Evolutionary conservation across 1,284 basidiomycete genomes (phyloP).

Genomic region (Cronartium quercuum): DNA sequence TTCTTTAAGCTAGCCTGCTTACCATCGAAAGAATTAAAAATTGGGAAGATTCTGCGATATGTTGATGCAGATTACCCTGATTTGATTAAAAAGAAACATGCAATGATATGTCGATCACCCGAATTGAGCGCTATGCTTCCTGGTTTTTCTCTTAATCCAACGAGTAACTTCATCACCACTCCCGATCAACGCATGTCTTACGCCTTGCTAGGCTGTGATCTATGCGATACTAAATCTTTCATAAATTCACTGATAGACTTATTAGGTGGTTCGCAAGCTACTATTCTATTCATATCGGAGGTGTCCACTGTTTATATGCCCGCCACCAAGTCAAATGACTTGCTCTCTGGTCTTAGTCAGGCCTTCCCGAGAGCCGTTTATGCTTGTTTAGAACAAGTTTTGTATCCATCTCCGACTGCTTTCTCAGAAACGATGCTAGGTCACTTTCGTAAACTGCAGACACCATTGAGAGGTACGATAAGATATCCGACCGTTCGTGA

Average conservation of each 20-base stretch:
- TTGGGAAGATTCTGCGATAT: neutral
- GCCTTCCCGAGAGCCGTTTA: slow-evolving; percentile 18
- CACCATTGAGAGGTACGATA: slow-evolving; percentile 29
- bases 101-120: slow-evolving; percentile 21
- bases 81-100: slow-evolving; percentile 23
- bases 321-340: slow-evolving; percentile 9
- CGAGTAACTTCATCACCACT: neutral
- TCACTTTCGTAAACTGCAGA: slow-evolving; percentile 31
- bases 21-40: neutral
- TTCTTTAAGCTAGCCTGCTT: slow-evolving; percentile 27
- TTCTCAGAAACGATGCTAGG: slow-evolving; percentile 33
- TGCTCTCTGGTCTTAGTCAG: slow-evolving; percentile 7
- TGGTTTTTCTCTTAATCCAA: neutral
- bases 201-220: slow-evolving; percentile 24
- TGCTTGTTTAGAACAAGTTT: slow-evolving; percentile 34
- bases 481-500: slow-evolving; percentile 25
- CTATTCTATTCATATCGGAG: slow-evolving; percentile 35
- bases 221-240: slow-evolving; percentile 7
- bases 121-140: slow-evolving; percentile 12
- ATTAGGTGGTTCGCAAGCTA: neutral
- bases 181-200: slow-evolving; percentile 2
- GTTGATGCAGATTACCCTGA: slow-evolving; percentile 35
- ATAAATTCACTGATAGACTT: neutral
- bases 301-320: slow-evolving; percentile 39
- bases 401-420: slow-evolving; percentile 9